Percentiles rank a stretch among this genome's conserved stretches.
These are phyloP conservation scores for Boehmeria nivea DNA, from an alignment of 306 rosid species.

Conservation along the genomic window DNA sequence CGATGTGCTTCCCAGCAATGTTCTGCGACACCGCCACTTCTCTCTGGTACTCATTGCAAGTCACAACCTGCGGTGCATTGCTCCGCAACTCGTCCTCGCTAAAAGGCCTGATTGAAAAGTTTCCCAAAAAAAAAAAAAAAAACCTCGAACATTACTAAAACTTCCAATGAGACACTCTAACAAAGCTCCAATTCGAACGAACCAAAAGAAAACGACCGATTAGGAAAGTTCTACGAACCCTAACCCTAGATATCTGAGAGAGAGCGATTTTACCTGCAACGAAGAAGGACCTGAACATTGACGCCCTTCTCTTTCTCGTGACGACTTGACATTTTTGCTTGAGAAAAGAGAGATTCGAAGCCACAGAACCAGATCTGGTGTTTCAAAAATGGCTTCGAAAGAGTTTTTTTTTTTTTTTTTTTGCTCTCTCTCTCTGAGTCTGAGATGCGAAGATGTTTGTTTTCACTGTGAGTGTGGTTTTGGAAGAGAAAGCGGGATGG, in stretches of 20 bases:
- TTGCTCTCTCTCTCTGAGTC: slow-evolving; percentile 6
- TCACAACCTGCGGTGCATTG: slow-evolving; percentile 82
- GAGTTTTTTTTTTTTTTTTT: too few species aligned
- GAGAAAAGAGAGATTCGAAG: slow-evolving; percentile 14
- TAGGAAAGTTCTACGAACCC: not conserved
- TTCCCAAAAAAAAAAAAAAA: not conserved
- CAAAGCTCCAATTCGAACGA: not conserved
- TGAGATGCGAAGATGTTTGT: slow-evolving; percentile 11
- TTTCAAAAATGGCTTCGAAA: slow-evolving; percentile 4
- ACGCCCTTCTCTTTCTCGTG: slow-evolving; percentile 93
- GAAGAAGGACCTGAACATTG: slow-evolving; percentile 91
- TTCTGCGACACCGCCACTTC: slow-evolving; percentile 87
- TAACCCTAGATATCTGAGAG: not conserved
- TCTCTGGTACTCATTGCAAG: slow-evolving; percentile 68
- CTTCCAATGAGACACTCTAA: not conserved
- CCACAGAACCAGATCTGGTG: slow-evolving; percentile 30
- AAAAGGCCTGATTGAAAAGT: slow-evolving; percentile 48
- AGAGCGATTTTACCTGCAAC: slow-evolving; percentile 59
- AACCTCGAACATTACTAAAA: not conserved
- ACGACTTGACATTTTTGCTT: slow-evolving; percentile 61
- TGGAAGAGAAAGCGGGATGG: slow-evolving; percentile 39
- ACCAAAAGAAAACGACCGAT: not conserved
- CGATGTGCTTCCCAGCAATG: slow-evolving; percentile 87
- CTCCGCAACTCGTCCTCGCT: slow-evolving; percentile 86
- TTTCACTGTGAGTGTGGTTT: not conserved